Evolutionary conservation across 495 filamentous ascomycete species (phyloP).

Genomic region (Neurospora sp.): DNA sequence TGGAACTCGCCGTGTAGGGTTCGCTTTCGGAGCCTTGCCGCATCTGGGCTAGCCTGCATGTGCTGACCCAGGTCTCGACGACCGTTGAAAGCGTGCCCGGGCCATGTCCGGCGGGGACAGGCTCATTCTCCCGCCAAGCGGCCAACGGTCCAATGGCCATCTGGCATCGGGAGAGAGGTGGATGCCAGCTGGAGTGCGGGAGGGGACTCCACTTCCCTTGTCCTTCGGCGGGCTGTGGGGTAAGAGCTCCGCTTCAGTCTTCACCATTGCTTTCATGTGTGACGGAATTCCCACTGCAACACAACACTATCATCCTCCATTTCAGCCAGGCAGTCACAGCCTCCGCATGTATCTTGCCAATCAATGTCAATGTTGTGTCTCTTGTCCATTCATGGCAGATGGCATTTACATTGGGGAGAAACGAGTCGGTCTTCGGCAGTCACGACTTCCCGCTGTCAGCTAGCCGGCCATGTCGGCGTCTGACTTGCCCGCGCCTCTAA

Average conservation of each 20-base stretch:
- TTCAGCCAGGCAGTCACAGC: not conserved
- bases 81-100: constrained; percentile 16
- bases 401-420: constrained; percentile 21
- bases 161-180: not conserved
- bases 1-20: constrained; percentile 2
- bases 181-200: not conserved
- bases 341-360: not conserved
- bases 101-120: not conserved
- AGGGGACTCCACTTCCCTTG: not conserved
- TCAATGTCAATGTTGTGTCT: not conserved
- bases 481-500: not conserved
- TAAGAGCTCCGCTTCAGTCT: not conserved
- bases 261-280: constrained; percentile 3
- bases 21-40: constrained; percentile 18
- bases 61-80: constrained; percentile 9
- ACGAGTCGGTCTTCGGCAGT: constrained; percentile 10
- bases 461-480: not conserved
- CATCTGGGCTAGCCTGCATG: constrained; percentile 9
- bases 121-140: not conserved
- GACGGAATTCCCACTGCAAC: constrained; percentile 2
- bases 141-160: not conserved
- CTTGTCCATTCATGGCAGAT: constrained; percentile 8
- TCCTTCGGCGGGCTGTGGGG: not conserved
- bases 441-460: constrained; percentile 3
- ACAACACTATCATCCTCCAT: not conserved